Percentiles rank a stretch among this genome's conserved stretches.
phyloP scores from a whole-genome alignment of 2,329 filamentous ascomycete species.

The Piedraia hortae region DNA sequence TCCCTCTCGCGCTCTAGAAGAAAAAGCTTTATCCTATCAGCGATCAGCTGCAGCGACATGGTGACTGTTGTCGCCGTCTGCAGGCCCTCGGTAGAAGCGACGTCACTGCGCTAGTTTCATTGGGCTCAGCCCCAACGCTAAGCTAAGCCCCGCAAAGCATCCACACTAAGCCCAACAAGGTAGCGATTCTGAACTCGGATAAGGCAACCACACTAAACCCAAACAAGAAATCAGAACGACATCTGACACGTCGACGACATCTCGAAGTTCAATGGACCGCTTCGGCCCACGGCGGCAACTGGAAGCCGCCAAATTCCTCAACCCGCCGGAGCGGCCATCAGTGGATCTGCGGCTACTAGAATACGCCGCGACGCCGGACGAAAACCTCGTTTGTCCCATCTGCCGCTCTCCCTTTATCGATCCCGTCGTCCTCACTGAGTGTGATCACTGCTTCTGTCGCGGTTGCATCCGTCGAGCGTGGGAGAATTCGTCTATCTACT shows the following conservation, averaged over 20 bases:
- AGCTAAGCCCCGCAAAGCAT: no score
- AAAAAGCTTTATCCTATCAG: slow-evolving; percentile 90
- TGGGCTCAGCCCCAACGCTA: no score
- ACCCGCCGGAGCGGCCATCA: slow-evolving; percentile 8
- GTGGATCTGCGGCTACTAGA: slow-evolving; percentile 31
- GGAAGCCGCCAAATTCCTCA: slow-evolving; percentile 10
- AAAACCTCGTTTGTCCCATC: slow-evolving; percentile 35
- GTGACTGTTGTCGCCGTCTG: no score
- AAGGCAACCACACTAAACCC: no score
- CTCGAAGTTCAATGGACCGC: slow-evolving; percentile 8
- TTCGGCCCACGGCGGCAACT: slow-evolving; percentile 10
- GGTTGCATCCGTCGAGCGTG: slow-evolving; percentile 27
- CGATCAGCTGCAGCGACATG: slow-evolving; percentile 37
- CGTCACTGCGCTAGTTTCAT: no score
- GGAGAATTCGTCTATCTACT: slow-evolving; percentile 12
- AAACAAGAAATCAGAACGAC: no score
- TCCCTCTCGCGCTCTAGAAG: slow-evolving; percentile 77
- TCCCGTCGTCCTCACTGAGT: slow-evolving; percentile 27
- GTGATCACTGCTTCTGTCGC: slow-evolving; percentile 36
- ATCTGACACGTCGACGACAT: slow-evolving; percentile 1
- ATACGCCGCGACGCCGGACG: slow-evolving; percentile 27
- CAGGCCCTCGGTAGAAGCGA: no score
- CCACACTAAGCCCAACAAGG: no score
- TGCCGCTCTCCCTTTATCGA: slow-evolving; percentile 34
- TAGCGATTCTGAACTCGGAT: no score